A percentile compares a stretch with the other conserved stretches of the same genome.
These are phyloP conservation scores for Nepenthes gracilis DNA, from an alignment of 148 eudicot genomes.

Conservation along the genomic window DNA sequence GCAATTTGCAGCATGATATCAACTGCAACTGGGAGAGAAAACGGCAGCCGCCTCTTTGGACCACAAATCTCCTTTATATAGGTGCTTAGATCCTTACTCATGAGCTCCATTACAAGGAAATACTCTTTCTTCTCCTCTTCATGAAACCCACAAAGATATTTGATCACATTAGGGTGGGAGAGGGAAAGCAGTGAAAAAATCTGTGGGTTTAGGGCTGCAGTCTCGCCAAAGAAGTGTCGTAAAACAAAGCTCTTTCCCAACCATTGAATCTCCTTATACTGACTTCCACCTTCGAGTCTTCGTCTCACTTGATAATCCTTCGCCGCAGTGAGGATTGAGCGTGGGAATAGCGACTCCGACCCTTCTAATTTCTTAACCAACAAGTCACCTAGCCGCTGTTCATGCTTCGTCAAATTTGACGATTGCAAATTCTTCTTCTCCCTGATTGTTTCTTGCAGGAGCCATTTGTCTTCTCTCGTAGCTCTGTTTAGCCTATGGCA, in stretches of 20 bases:
- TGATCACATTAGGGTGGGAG: slow-evolving; percentile 51
- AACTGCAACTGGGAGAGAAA: slow-evolving; percentile 43
- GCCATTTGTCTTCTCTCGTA: slow-evolving; percentile 48
- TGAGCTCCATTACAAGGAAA: slow-evolving; percentile 46
- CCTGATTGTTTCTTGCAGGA: slow-evolving; percentile 31
- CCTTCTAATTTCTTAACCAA: slow-evolving; percentile 26
- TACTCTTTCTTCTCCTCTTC: slow-evolving; percentile 51
- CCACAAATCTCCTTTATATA: slow-evolving; percentile 41
- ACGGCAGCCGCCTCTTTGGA: slow-evolving; percentile 32
- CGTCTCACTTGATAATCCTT: slow-evolving; percentile 48
- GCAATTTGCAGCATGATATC: slow-evolving; percentile 72
- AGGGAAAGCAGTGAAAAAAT: slow-evolving; percentile 28
- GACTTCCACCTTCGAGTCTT: slow-evolving; percentile 39
- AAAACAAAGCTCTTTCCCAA: slow-evolving; percentile 46
- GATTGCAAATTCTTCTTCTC: slow-evolving; percentile 21
- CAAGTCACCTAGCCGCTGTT: slow-evolving; percentile 31
- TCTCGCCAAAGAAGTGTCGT: slow-evolving; percentile 36
- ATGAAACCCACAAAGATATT: slow-evolving; percentile 42
- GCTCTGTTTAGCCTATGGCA: slow-evolving; percentile 14
- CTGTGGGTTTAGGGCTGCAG: slow-evolving; percentile 21
- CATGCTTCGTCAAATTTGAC: slow-evolving; percentile 19
- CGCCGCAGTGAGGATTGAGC: slow-evolving; percentile 25
- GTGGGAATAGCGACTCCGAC: slow-evolving; percentile 19
- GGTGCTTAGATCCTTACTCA: slow-evolving; percentile 34
- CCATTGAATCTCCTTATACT: slow-evolving; percentile 65